These are phyloP conservation scores for Mycena sp. DNA, from an alignment of 1,284 basidiomycete species.

Conservation along the genomic window DNA sequence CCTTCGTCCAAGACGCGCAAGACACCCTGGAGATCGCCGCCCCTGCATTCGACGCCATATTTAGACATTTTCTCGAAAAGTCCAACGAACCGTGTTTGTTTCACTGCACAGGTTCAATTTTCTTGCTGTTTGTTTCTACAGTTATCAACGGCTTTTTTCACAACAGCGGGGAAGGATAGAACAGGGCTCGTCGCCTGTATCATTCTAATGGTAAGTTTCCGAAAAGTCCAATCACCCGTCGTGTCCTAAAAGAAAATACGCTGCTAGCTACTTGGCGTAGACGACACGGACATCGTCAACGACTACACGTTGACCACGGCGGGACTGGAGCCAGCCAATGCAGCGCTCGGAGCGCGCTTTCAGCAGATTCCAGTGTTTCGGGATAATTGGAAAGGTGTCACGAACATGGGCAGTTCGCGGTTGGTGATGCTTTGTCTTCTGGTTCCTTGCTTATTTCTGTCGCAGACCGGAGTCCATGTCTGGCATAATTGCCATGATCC, in stretches of 20 bases:
- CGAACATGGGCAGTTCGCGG: constrained; percentile 50
- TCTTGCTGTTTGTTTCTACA: not conserved
- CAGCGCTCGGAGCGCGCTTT: constrained; percentile 44
- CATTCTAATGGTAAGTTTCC: constrained; percentile 41
- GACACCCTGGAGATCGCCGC: constrained; percentile 45
- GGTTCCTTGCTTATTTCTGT: not conserved
- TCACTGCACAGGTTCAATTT: constrained; percentile 51
- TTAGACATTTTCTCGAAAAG: constrained; percentile 49
- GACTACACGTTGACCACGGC: constrained; percentile 53
- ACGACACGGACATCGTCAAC: constrained; percentile 49
- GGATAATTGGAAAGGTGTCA: constrained; percentile 48
- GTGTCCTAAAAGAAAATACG: not conserved
- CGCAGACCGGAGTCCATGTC: constrained; percentile 48
- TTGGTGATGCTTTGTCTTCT: constrained; percentile 28
- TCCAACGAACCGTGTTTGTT: constrained; percentile 51
- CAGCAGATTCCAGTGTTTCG: constrained; percentile 35
- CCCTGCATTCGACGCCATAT: constrained; percentile 43
- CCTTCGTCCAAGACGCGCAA: constrained; percentile 44
- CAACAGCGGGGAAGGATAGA: constrained; percentile 54
- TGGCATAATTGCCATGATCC: constrained; percentile 44
- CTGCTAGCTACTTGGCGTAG: constrained; percentile 50
- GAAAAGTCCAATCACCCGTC: not conserved
- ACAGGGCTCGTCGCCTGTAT: constrained; percentile 52
- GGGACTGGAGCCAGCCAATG: constrained; percentile 47
- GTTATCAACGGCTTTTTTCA: not conserved